Evolutionary conservation across 1,284 basidiomycete species (phyloP).

Genomic region (Porodaedalea pini): DNA sequence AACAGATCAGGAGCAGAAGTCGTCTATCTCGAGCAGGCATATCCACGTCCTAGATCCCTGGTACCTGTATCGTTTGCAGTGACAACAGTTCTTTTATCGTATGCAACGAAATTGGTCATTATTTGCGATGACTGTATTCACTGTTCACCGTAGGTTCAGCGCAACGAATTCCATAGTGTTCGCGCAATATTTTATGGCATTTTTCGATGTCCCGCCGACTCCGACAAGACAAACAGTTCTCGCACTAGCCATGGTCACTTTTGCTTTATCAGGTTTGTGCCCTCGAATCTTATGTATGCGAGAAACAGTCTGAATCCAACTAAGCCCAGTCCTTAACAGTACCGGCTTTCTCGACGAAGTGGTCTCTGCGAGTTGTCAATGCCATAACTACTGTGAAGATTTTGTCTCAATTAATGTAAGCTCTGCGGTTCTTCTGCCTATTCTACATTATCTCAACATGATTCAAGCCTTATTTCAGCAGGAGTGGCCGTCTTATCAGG

Average conservation of each 20-base stretch:
- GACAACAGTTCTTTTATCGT: constrained; percentile 40
- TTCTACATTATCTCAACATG: background rate
- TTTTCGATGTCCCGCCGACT: constrained; percentile 26
- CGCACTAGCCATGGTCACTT: constrained; percentile 27
- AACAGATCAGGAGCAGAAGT: constrained; percentile 47
- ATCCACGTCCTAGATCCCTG: constrained; percentile 33
- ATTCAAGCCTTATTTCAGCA: constrained; percentile 37
- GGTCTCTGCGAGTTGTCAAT: constrained; percentile 30
- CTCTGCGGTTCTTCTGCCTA: background rate
- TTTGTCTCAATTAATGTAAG: constrained; percentile 29
- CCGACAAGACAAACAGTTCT: constrained; percentile 25
- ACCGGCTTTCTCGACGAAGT: constrained; percentile 31
- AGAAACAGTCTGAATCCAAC: too few species aligned
- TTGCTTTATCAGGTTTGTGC: constrained; percentile 25
- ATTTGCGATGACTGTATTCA: background rate
- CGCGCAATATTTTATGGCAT: constrained; percentile 29
- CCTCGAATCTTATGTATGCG: background rate
- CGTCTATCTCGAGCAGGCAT: constrained; percentile 46
- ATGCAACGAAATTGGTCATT: constrained; percentile 3
- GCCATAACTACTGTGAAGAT: constrained; percentile 29
- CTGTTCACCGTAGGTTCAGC: constrained; percentile 23
- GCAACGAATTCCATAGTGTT: constrained; percentile 30
- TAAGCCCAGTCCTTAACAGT: constrained; percentile 19
- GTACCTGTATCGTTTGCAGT: constrained; percentile 43
- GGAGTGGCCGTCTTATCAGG: constrained; percentile 49